These are phyloP conservation scores for Penicillium sp. DNA, from an alignment of 2,329 filamentous ascomycete species.

Conservation along the genomic window DNA sequence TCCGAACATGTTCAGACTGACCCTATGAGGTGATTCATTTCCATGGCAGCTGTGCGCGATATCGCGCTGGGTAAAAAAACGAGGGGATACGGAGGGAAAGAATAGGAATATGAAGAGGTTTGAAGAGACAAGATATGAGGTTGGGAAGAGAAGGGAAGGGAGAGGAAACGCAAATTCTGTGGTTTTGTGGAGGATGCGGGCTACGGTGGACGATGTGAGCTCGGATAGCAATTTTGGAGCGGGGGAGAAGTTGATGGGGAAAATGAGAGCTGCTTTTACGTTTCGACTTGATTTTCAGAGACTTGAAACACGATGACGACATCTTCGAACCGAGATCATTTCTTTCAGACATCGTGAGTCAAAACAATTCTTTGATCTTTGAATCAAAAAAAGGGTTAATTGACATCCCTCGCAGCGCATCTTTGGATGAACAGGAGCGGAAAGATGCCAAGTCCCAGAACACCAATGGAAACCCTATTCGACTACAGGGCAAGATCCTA, in stretches of 20 bases:
- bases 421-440: constrained; percentile 52
- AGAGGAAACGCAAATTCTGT: constrained; percentile 29
- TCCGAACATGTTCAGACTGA: constrained; percentile 36
- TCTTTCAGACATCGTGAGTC: constrained; percentile 86
- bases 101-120: constrained; percentile 20
- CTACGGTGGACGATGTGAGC: constrained; percentile 36
- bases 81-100: constrained; percentile 22
- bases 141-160: constrained; percentile 25
- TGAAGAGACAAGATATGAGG: constrained; percentile 2
- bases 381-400: constrained; percentile 12
- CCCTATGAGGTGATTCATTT: constrained; percentile 53
- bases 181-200: constrained; percentile 33
- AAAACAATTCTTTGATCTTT: constrained; percentile 2
- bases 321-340: constrained; percentile 72
- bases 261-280: constrained; percentile 8
- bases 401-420: constrained; percentile 40
- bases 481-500: constrained; percentile 80
- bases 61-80: constrained; percentile 28
- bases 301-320: constrained; percentile 54
- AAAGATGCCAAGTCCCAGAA: constrained; percentile 76
- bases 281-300: neutral
- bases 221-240: constrained; percentile 28
- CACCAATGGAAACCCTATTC: constrained; percentile 76
- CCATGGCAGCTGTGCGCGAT: constrained; percentile 38
- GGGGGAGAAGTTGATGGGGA: constrained; percentile 11